Conservation (phyloP, 1,284 basidiomycete genomes). For the Cryptococcus jaspeensis region DNA sequence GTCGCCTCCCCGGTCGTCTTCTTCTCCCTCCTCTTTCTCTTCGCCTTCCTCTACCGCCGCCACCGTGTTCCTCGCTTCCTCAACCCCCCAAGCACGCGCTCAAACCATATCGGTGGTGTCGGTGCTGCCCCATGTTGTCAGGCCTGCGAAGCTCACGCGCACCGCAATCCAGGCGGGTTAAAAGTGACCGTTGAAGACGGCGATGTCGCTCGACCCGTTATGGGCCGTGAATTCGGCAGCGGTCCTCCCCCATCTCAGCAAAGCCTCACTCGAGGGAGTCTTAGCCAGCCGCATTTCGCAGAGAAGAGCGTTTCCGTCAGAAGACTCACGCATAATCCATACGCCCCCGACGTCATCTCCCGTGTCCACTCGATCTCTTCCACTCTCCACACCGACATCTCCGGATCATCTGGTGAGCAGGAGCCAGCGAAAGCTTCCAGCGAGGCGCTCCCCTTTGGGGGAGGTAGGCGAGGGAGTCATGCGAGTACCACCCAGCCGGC, state of each 20-base stretch:
- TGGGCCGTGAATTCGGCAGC: neutral
- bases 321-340: conserved; percentile 18
- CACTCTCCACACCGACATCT: conserved; percentile 4
- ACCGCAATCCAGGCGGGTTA: neutral
- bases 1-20: conserved; percentile 12
- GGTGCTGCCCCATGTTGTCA: neutral
- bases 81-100: neutral
- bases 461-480: neutral
- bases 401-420: too few relatives aligned
- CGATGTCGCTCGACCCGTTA: neutral
- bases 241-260: neutral
- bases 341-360: conserved; percentile 16
- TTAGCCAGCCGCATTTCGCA: conserved; percentile 20
- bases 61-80: neutral
- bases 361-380: conserved; percentile 27
- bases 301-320: conserved; percentile 20
- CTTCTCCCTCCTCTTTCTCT: conserved; percentile 12
- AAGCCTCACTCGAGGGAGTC: neutral
- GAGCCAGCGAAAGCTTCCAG: conserved; percentile 8
- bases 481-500: neutral
- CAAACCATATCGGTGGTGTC: neutral
- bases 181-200: neutral
- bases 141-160: neutral
- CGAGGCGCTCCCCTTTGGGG: conserved; percentile 5
- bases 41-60: conserved; percentile 6